phyloP scores from a whole-genome alignment of 495 filamentous ascomycete species.

The Copromyces sp. region DNA sequence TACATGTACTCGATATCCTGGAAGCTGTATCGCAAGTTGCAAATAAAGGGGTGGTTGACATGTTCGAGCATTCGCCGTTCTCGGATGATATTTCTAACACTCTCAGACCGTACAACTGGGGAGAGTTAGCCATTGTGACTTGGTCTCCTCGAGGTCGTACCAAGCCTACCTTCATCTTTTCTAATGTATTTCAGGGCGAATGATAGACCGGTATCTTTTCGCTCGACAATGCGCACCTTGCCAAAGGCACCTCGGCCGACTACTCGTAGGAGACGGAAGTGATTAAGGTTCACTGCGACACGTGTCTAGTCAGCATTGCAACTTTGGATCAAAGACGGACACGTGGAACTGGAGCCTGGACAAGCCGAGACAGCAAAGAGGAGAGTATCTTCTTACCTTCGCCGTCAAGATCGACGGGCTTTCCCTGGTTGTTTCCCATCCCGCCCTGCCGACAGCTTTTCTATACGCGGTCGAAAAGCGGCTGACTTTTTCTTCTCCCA shows the following conservation, averaged over 20 bases:
- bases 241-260: conserved; percentile 97
- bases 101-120: conserved; percentile 90
- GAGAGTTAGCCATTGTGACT: not conserved
- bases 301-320: not conserved
- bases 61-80: conserved; percentile 97
- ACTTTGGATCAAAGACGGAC: not conserved
- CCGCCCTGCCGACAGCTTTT: not conserved
- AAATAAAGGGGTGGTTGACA: conserved; percentile 94
- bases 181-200: conserved; percentile 98
- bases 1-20: conserved; percentile 99
- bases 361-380: not conserved
- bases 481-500: not conserved
- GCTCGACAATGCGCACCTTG: conserved; percentile 95
- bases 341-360: not conserved
- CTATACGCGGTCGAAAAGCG: not conserved
- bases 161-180: conserved; percentile 84
- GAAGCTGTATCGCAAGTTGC: conserved; percentile 97
- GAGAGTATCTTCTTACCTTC: conserved; percentile 55
- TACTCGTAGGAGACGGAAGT: conserved; percentile 89
- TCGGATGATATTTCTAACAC: conserved; percentile 94
- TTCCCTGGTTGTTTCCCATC: conserved; percentile 95
- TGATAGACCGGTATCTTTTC: conserved; percentile 82
- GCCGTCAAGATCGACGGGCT: conserved; percentile 83
- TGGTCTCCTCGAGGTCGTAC: not conserved
- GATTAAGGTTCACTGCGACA: conserved; percentile 80